Percentiles rank a stretch among this genome's conserved stretches.
These are phyloP conservation scores for Ogataea trehalophila DNA, from an alignment of 805 yeast genomes.

Conservation along the genomic window DNA sequence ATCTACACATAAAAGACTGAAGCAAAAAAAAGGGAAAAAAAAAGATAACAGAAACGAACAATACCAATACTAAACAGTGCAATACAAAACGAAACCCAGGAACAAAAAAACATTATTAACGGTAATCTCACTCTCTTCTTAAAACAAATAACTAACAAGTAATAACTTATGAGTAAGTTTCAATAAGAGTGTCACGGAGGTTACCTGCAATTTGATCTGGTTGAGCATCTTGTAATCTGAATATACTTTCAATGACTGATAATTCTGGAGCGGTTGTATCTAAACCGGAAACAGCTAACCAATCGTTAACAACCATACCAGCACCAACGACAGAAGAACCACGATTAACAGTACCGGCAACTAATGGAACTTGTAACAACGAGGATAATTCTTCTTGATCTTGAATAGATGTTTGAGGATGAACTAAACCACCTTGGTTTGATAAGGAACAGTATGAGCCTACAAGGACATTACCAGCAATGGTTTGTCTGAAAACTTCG, in stretches of 20 bases:
- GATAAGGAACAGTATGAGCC: constrained; percentile 94
- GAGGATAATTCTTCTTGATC: constrained; percentile 98
- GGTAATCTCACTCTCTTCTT: too few species aligned
- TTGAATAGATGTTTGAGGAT: constrained; percentile 94
- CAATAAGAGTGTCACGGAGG: constrained; percentile 88
- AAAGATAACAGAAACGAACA: background rate
- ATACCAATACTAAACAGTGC: background rate
- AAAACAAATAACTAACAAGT: background rate
- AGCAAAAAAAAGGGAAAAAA: background rate
- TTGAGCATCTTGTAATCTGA: constrained; percentile 86
- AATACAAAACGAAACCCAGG: background rate
- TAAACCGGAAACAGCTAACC: constrained; percentile 94
- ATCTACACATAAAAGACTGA: constrained; percentile 1
- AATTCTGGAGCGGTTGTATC: constrained; percentile 99
- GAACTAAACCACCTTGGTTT: constrained; percentile 97
- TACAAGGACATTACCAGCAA: constrained; percentile 95
- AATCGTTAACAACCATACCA: constrained; percentile 97
- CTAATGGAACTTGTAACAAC: constrained; percentile 92
- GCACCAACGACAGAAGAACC: constrained; percentile 98
- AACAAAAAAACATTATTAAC: background rate
- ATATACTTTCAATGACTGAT: constrained; percentile 93
- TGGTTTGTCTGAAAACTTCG: constrained; percentile 98
- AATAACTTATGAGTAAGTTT: constrained; percentile 65
- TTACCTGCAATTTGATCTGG: constrained; percentile 82
- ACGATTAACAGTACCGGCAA: constrained; percentile 97